Conservation (phyloP, 2,329 filamentous ascomycete genomes). For the Hymenoscyphus linearis region DNA sequence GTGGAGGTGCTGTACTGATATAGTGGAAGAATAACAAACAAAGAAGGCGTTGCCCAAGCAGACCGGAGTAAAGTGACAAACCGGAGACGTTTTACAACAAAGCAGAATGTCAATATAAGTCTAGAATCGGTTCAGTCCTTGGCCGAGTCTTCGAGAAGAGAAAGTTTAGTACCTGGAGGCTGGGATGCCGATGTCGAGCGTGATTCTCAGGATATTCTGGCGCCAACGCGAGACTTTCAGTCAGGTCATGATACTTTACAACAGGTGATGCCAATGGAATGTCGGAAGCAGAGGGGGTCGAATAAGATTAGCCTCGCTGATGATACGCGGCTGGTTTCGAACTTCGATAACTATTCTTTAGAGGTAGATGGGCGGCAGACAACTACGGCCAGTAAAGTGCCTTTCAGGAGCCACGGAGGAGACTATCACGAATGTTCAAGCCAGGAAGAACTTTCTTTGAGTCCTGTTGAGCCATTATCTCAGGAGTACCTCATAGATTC, state of each 20-base stretch:
- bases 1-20: neutral
- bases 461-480: conserved; percentile 12
- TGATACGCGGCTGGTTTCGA: neutral
- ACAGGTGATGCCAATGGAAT: neutral
- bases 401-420: neutral
- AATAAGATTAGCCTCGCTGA: neutral
- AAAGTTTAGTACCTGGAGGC: neutral
- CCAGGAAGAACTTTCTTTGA: neutral
- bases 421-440: neutral
- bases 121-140: neutral
- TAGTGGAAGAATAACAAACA: neutral
- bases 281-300: neutral
- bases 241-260: neutral
- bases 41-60: conserved; percentile 8
- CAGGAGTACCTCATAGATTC: conserved; percentile 16
- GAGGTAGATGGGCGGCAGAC: neutral
- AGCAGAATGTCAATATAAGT: conserved; percentile 5
- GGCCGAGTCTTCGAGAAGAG: neutral
- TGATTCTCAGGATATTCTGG: neutral
- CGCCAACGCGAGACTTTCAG: neutral
- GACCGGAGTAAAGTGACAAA: conserved; percentile 1
- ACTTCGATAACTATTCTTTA: neutral
- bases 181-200: neutral
- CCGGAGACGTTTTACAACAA: conserved; percentile 1
- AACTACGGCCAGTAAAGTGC: neutral